phyloP scores from a whole-genome alignment of 768 basidiomycete species.

The Collybiopsis luxurians region DNA sequence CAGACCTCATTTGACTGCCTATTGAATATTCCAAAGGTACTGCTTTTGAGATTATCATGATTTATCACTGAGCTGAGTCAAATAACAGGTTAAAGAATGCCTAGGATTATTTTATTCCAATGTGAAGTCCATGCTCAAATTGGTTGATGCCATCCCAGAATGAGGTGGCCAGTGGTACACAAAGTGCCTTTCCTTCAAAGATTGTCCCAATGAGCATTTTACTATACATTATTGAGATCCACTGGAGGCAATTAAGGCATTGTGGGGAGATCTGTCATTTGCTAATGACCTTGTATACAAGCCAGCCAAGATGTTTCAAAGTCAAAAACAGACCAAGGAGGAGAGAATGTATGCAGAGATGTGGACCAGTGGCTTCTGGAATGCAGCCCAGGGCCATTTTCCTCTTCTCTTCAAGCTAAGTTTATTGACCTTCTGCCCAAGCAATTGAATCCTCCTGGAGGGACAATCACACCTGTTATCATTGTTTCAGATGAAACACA shows the following conservation, averaged over 20 bases:
- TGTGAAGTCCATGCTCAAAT: not conserved
- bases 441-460: not conserved
- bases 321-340: no score
- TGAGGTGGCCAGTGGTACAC: not conserved
- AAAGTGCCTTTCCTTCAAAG: slow-evolving; percentile 13
- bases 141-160: not conserved
- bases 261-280: slow-evolving; percentile 11
- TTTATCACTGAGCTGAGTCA: no score
- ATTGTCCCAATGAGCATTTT: not conserved
- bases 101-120: not conserved
- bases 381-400: slow-evolving; percentile 3
- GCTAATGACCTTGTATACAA: slow-evolving; percentile 5
- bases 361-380: slow-evolving; percentile 16
- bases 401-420: not conserved
- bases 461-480: not conserved
- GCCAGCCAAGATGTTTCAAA: not conserved
- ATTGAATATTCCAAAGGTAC: no score
- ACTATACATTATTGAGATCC: slow-evolving; percentile 12
- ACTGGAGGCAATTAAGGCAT: slow-evolving; percentile 3
- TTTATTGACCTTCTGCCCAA: not conserved
- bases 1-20: no score
- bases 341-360: slow-evolving; percentile 11
- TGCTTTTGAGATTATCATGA: no score
- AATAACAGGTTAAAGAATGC: not conserved
- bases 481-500: slow-evolving; percentile 27